These are phyloP conservation scores for Tricholoma sp. DNA, from an alignment of 768 basidiomycete species.

Conservation along the genomic window DNA sequence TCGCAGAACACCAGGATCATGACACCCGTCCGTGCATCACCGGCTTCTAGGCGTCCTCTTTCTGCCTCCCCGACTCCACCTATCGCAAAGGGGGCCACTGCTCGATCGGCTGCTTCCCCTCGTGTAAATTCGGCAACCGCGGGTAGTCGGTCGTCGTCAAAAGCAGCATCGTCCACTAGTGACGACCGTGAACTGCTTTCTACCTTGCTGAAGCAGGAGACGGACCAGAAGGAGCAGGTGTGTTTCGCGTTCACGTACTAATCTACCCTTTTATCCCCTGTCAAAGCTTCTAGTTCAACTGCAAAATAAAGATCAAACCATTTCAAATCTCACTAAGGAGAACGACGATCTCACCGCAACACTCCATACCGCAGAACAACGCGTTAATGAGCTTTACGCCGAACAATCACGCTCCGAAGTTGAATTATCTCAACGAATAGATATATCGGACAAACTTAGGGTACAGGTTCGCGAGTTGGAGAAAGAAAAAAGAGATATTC, in stretches of 20 bases:
- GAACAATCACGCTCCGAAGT: conserved; percentile 80
- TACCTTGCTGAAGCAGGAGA: conserved; percentile 67
- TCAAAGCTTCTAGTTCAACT: conserved; percentile 67
- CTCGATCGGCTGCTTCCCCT: conserved; percentile 60
- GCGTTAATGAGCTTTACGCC: conserved; percentile 72
- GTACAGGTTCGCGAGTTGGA: conserved; percentile 80
- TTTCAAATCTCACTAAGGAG: conserved; percentile 55
- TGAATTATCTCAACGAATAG: conserved; percentile 76
- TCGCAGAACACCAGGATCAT: conserved; percentile 14
- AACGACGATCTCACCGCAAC: conserved; percentile 62
- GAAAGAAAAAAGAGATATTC: conserved; percentile 80
- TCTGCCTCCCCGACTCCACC: conserved; percentile 39
- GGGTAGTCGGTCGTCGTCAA: conserved; percentile 48
- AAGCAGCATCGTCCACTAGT: conserved; percentile 37
- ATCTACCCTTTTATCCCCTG: conserved; percentile 4
- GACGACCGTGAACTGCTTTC: conserved; percentile 55
- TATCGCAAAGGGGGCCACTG: conserved; percentile 50
- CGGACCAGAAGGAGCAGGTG: conserved; percentile 79
- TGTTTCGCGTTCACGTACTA: conserved; percentile 16
- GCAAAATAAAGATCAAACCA: conserved; percentile 74
- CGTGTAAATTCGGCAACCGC: conserved; percentile 42
- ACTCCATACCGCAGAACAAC: conserved; percentile 63
- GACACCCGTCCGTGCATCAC: conserved; percentile 44
- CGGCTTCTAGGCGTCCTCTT: conserved; percentile 42
- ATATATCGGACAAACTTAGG: conserved; percentile 79